phyloP scores from a whole-genome alignment of 345 rosid genomes.

The Fremontodendron californicum region DNA sequence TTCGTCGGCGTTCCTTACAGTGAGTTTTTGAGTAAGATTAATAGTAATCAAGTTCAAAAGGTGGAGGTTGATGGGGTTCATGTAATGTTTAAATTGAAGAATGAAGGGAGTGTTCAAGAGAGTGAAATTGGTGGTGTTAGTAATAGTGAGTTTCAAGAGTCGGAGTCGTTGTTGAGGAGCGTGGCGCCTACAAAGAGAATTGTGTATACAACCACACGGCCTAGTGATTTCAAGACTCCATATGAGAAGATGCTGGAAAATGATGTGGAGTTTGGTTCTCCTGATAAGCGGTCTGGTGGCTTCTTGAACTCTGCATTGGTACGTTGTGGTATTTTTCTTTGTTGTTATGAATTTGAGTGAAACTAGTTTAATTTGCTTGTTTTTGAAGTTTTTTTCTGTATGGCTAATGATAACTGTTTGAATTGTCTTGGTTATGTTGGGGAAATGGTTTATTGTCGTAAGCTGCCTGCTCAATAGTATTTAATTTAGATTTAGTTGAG shows the following conservation, averaged over 20 bases:
- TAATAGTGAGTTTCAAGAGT: conserved; percentile 47
- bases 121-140: conserved; percentile 28
- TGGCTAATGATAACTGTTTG: not conserved
- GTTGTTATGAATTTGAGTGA: not conserved
- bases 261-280: conserved; percentile 85
- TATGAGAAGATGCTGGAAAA: conserved; percentile 95
- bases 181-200: conserved; percentile 58
- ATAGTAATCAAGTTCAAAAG: conserved; percentile 62
- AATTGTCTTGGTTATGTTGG: not conserved
- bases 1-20: conserved; percentile 76
- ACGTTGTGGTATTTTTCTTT: conserved; percentile 20
- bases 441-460: not conserved
- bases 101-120: conserved; percentile 40
- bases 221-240: conserved; percentile 73
- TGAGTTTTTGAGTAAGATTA: conserved; percentile 73
- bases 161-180: conserved; percentile 52
- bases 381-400: not conserved
- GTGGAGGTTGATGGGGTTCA: conserved; percentile 90
- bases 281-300: conserved; percentile 80
- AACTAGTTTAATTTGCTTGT: not conserved
- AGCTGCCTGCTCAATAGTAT: not conserved
- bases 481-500: not conserved
- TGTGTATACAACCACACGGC: conserved; percentile 81
- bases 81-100: conserved; percentile 73
- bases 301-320: conserved; percentile 80